Base-by-base conservation (phyloP, 192 early-diverging fungal genomes). In the Funneliformis mosseae region DNA sequence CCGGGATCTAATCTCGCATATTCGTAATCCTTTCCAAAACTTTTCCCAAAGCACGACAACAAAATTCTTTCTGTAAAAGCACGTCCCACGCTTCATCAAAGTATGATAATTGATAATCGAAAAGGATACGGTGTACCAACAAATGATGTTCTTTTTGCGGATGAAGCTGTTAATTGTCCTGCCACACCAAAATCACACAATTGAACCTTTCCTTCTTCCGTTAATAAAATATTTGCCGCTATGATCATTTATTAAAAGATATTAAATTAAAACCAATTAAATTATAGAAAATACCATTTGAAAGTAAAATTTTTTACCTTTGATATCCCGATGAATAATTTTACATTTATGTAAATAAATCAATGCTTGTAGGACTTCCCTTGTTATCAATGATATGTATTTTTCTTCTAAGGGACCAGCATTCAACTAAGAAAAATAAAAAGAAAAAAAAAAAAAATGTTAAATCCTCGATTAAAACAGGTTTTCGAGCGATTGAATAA, bases 291-390 rank as follows among this genome's bases (percentile, higher is more conserved):
- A 48, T 11, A 74, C 4, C 8, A 23, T 46, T 33, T 46, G 3
- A 43, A 48, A 8, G 28, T 14, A 25, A 66, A n/a, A n/a, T n/a
- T n/a, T n/a, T 60, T 16, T 85, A 95, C 95, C 95, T 91, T 99
- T 99, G 74, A 99, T 97, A 81, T 99, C 98, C 71, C 98, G 89
- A 81, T 99, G 98, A 82, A 99, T 97, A 77, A 99, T 99, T 18
- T 92, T 89, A 50, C 93, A 92, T 73, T 96, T 95, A 83, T 99
- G 98, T 55, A 99, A 87, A 85, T 98, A 99, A 28, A 90, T 88
- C 18, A 99, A 89, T 4, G 97, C 98, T 66, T 90, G 83, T 69
- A 98, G 87, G 10, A 98, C 92, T 82, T 98, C 96, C 63, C 93
- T 89, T 27, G 93, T 93, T 81, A 99, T 95, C 68, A 96, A 89